Percentiles rank a stretch among this genome's conserved stretches.
These are phyloP conservation scores for Uronychia setigera DNA, from an alignment of 73 alveolate genomes.

Conservation along the genomic window DNA sequence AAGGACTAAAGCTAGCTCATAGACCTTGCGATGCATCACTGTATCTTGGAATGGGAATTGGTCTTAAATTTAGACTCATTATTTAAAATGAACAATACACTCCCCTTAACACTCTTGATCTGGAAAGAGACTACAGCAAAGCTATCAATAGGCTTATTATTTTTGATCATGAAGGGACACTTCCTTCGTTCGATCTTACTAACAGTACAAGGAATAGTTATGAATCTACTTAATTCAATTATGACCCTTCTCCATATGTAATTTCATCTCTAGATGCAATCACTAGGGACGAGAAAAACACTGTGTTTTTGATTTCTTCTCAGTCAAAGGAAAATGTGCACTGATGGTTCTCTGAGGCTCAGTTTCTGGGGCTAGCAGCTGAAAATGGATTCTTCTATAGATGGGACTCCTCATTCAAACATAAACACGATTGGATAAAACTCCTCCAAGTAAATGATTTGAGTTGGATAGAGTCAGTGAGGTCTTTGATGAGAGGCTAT, in stretches of 20 bases:
- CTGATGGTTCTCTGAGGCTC: constrained; percentile 40
- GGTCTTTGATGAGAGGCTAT: constrained; percentile 68
- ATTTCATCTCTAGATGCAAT: constrained; percentile 31
- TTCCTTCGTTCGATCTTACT: constrained; percentile 26
- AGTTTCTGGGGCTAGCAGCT: constrained; percentile 70
- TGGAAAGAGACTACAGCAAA: constrained; percentile 19
- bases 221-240: not conserved
- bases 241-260: constrained; percentile 31
- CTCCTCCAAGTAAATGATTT: not conserved
- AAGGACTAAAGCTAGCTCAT: constrained; percentile 65
- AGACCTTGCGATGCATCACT: constrained; percentile 37
- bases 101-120: not conserved
- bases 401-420: constrained; percentile 23
- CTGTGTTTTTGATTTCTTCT: constrained; percentile 39
- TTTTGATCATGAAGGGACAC: constrained; percentile 35
- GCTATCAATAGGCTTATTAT: constrained; percentile 23
- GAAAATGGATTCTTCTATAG: constrained; percentile 80
- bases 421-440: constrained; percentile 32
- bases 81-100: constrained; percentile 24
- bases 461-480: constrained; percentile 70
- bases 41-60: constrained; percentile 46
- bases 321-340: constrained; percentile 36
- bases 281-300: constrained; percentile 44
- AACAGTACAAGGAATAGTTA: not conserved
- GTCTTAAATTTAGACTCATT: constrained; percentile 30